Base-by-base conservation (phyloP, 1,284 basidiomycete genomes). In the Phlebopus sp. region DNA sequence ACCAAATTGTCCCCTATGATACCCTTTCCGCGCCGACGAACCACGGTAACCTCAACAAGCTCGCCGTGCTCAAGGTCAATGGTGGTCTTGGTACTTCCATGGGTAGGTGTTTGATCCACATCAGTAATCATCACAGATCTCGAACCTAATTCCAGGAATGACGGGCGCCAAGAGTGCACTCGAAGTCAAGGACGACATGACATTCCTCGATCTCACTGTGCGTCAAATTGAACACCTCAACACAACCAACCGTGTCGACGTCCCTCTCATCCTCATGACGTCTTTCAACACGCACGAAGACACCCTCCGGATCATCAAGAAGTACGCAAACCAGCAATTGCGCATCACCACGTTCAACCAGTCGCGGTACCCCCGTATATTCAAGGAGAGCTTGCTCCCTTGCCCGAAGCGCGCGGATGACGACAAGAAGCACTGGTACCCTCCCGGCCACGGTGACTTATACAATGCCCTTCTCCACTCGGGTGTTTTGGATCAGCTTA, bases 231-330 rank as follows among this genome's bases (percentile, higher is more conserved):
- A 99, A 66, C 86, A 88, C 58, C 81, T 88, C 63, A 88, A 88
- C 71, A 88, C 84, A 42, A 79, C 79, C 46, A 71, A 73, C 63
- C 76, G 76, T 39, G 84, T 85, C 59, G 84, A 97, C 73, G 95
- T 98, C 39, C 95, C 96, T 13, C 91, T 99, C 68, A 96, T 98
- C 73, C 85, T 99, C 67, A 99, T 99, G 96, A 98, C 97, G 66
- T 97, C 94, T 55, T 98, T 99, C 86, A 98, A 99, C 80, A 98
- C 97, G 36, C 95, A 96, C 69, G 93, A 96, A 46, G 94, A 97
- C 69, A 97, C 94, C 41, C 81, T 92, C 50, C 89, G 95, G 53
- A 97, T 98, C 76, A 99, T 99, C 75, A 97, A 98, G 73, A 99
- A 99, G 75, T 99, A 99, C 73, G 92, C 88, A 46, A 98, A 98